Evolutionary conservation across 2,329 filamentous ascomycete genomes (phyloP).

Genomic region (Aspergillus fischeri): DNA sequence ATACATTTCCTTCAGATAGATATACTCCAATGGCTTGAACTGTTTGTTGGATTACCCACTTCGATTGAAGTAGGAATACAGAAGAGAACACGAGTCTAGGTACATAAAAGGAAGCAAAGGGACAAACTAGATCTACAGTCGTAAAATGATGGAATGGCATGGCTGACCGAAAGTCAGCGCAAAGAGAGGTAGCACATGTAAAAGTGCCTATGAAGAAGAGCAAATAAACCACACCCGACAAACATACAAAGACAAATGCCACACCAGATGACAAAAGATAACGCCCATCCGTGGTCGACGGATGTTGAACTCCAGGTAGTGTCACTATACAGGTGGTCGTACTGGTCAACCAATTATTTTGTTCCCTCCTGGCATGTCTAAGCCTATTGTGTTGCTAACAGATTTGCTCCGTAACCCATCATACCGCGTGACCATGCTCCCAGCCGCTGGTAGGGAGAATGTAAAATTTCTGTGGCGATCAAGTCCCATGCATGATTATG

Average conservation of each 20-base stretch:
- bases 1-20: background rate
- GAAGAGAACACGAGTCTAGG: background rate
- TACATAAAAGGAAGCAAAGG: background rate
- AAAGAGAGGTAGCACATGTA: background rate
- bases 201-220: background rate
- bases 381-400: background rate
- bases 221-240: background rate
- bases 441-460: background rate
- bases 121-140: background rate
- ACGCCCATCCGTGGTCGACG: background rate
- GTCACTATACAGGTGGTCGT: background rate
- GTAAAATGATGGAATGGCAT: background rate
- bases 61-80: background rate
- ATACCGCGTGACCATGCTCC: constrained; percentile 1
- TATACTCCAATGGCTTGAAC: background rate
- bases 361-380: background rate
- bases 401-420: constrained; percentile 8
- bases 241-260: constrained; percentile 1
- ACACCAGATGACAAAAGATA: constrained; percentile 1
- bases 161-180: background rate
- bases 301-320: background rate
- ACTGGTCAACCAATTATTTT: background rate
- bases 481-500: background rate
- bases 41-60: background rate
- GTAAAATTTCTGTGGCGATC: background rate